Base-by-base conservation (phyloP, 306 rosid genomes). In the Potentilla sterilis region DNA sequence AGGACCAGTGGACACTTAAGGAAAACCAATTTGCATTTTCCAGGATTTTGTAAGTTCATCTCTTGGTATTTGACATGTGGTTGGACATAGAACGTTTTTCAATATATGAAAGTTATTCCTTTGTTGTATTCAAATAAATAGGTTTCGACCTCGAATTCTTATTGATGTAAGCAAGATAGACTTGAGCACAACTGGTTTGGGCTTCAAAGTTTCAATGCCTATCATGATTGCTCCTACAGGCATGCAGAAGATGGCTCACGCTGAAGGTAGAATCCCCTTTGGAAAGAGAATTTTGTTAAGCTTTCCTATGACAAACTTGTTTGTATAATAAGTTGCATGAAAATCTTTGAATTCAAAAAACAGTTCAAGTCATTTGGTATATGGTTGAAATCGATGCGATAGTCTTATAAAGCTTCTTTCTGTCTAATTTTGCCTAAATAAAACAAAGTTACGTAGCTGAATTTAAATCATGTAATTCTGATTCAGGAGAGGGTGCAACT, bases 191-290 rank as follows among this genome's bases (percentile, higher is more conserved):
- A 90, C 89, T 46, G 91, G 92, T 24, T 77, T 94, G 81, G 98
- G 98, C 32, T 94, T 88, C 96, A 85, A 90, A 52, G 86, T 90
- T 78, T 94, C 98, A 34, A 94, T 94, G 97, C 97, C 98, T 22
- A 92, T 94, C 82, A 94, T 94, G 98, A 78, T 94, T 83, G 98
- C 98, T 76, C 98, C 97, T 2, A 92, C 97, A 49, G 98, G 96
- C 78, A 87, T 94, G 95, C 97, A 92, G 82, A 94, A 94, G 86
- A 90, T 94, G 98, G 98, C 98, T 83, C 98, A 94, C 59, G 93
- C 96, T 66, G 93, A 92, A 69, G 98, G 98, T 75, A 58, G 37
- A 65, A 43, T 10, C 22, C 34, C 48, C 37, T 24, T 5, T 11
- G 28, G 24, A 19, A 37, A 35, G 69, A 35, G 68, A 9, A 12